These are phyloP conservation scores for Xylariomycetidae sp. DNA, from an alignment of 2,329 filamentous ascomycete species.

Conservation along the genomic window DNA sequence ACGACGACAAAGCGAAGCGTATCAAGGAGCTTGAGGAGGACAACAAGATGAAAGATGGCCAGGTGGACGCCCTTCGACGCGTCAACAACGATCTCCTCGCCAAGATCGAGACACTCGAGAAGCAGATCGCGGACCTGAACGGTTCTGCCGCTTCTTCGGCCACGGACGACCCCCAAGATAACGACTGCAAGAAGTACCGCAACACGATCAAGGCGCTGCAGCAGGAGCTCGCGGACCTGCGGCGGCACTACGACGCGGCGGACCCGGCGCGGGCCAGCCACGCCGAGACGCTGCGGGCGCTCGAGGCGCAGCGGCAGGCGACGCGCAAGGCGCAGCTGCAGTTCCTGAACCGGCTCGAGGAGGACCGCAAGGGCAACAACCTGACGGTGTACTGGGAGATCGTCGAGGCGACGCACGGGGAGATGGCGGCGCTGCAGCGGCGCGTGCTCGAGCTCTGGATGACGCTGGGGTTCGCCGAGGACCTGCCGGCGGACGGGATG, in stretches of 20 bases:
- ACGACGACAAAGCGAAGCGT: not conserved
- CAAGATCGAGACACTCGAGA: slow-evolving; percentile 1
- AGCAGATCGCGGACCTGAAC: slow-evolving; percentile 1
- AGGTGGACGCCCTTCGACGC: not conserved
- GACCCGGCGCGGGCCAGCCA: too few species aligned
- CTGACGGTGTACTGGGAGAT: slow-evolving; percentile 5
- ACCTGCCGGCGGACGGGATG: too few species aligned
- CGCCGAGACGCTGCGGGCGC: too few species aligned
- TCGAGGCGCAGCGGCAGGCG: not conserved
- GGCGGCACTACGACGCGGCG: too few species aligned
- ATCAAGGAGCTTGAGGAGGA: not conserved
- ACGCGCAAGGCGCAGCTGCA: not conserved
- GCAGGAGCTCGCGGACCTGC: not conserved
- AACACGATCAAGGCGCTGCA: not conserved
- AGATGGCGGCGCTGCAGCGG: not conserved
- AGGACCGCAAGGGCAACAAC: too few species aligned
- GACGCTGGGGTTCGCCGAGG: not conserved
- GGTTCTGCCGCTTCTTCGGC: too few species aligned
- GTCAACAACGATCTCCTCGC: not conserved
- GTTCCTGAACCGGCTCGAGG: not conserved
- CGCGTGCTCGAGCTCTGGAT: slow-evolving; percentile 3
- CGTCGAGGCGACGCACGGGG: not conserved
- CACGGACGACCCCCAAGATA: too few species aligned
- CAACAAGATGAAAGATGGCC: not conserved
- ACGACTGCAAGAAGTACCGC: too few species aligned